These are phyloP conservation scores for Cenchrus americanus DNA, from an alignment of 176 grass and related monocot genomes.

Conservation along the genomic window DNA sequence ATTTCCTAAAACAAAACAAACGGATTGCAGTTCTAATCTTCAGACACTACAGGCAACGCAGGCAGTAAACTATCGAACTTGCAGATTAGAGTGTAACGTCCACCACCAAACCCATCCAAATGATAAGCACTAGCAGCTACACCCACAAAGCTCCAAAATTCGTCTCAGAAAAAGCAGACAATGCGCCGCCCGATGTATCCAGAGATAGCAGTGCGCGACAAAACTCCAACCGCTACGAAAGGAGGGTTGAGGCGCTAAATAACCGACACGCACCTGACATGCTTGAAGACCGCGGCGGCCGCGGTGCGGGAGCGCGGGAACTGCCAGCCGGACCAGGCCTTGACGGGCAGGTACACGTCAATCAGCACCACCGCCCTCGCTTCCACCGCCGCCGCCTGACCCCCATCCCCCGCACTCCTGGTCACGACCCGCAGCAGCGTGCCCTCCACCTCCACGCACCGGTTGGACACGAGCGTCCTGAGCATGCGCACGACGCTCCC, in stretches of 20 bases:
- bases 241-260: not conserved
- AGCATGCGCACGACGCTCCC: constrained; percentile 66
- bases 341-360: constrained; percentile 74
- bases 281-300: constrained; percentile 74
- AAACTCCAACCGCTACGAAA: not conserved
- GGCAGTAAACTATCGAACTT: not conserved
- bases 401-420: constrained; percentile 23
- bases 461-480: constrained; percentile 42
- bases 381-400: constrained; percentile 15
- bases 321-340: constrained; percentile 78
- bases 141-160: not conserved
- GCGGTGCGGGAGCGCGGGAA: constrained; percentile 58
- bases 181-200: not conserved
- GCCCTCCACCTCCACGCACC: constrained; percentile 56
- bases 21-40: not conserved
- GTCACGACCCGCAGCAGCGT: constrained; percentile 53
- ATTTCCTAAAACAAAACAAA: not conserved
- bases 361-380: constrained; percentile 64
- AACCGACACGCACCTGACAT: constrained; percentile 53
- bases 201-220: not conserved
- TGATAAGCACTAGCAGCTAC: not conserved
- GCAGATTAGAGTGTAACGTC: not conserved
- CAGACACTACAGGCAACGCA: not conserved
- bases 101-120: not conserved
- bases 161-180: not conserved